Conservation (phyloP, 2,329 filamentous ascomycete species). For the Volutella citrinella region DNA sequence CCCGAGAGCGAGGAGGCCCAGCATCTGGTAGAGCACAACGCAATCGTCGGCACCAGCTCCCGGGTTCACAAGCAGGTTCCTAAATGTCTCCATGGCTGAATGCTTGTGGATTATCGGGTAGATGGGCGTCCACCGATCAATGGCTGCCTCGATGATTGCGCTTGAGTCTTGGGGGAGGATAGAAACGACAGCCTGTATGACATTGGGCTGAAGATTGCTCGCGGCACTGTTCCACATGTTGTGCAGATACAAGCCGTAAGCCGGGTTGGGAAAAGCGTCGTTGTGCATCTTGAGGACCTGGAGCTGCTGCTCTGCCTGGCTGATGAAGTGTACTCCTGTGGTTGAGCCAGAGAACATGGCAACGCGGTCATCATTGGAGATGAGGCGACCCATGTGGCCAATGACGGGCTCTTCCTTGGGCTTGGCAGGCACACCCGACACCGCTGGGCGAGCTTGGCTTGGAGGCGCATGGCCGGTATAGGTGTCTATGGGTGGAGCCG, state of each 20-base stretch:
- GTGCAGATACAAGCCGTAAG: constrained; percentile 20
- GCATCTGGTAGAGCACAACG: constrained; percentile 13
- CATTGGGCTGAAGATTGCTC: background rate
- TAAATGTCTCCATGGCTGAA: constrained; percentile 12
- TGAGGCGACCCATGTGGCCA: constrained; percentile 24
- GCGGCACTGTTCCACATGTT: constrained; percentile 15
- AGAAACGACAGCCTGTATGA: constrained; percentile 7
- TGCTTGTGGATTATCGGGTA: constrained; percentile 17
- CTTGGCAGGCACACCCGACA: background rate
- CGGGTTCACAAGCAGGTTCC: background rate
- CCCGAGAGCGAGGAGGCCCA: constrained; percentile 19
- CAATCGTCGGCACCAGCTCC: background rate
- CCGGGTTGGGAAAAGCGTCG: constrained; percentile 21
- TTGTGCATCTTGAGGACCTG: constrained; percentile 20
- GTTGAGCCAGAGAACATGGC: constrained; percentile 25
- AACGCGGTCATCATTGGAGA: constrained; percentile 16
- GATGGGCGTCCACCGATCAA: constrained; percentile 11
- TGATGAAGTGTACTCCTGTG: constrained; percentile 26
- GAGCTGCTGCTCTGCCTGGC: constrained; percentile 23
- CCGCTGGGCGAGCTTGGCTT: too few relatives aligned
- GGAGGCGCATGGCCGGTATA: too few relatives aligned
- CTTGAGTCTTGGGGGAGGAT: constrained; percentile 13
- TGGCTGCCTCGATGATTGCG: constrained; percentile 13
- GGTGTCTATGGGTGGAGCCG: too few relatives aligned
- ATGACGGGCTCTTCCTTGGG: constrained; percentile 13